These are phyloP conservation scores for Pseudocercospora macadamiae DNA, from an alignment of 2,329 filamentous ascomycete genomes.

Conservation along the genomic window DNA sequence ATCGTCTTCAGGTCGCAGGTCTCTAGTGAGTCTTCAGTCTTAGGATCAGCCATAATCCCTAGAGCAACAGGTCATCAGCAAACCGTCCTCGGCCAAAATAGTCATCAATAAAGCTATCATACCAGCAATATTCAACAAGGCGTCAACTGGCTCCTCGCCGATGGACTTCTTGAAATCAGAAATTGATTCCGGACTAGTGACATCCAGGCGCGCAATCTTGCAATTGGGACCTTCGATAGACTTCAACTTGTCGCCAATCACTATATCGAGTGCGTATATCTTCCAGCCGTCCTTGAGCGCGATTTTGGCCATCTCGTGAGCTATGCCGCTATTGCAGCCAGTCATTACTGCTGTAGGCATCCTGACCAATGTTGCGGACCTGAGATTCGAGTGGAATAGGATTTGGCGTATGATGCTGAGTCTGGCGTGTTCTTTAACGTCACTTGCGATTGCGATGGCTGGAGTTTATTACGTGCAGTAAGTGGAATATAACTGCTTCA, in stretches of 20 bases:
- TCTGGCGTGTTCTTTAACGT: no score
- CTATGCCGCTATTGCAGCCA: constrained; percentile 12
- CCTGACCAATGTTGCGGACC: no score
- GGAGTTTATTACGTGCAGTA: no score
- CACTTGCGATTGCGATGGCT: no score
- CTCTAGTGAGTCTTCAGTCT: constrained; percentile 35
- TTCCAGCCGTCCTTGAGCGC: constrained; percentile 4
- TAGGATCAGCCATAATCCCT: constrained; percentile 30
- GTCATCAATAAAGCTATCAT: constrained; percentile 21
- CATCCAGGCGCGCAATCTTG: constrained; percentile 31
- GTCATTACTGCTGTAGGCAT: constrained; percentile 3
- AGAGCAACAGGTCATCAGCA: constrained; percentile 12
- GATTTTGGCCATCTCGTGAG: constrained; percentile 10
- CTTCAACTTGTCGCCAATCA: constrained; percentile 31
- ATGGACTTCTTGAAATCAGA: constrained; percentile 31
- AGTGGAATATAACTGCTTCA: neutral
- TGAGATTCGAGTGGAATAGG: neutral
- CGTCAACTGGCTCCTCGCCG: constrained; percentile 33
- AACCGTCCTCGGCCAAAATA: neutral
- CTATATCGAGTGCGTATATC: constrained; percentile 10
- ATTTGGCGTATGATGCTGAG: neutral
- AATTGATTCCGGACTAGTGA: constrained; percentile 36
- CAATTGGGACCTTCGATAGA: constrained; percentile 29
- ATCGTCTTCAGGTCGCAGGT: constrained; percentile 33
- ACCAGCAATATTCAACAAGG: constrained; percentile 35